These are phyloP conservation scores for Candida dubliniensis DNA, from an alignment of 1,139 yeast genomes.

Conservation along the genomic window DNA sequence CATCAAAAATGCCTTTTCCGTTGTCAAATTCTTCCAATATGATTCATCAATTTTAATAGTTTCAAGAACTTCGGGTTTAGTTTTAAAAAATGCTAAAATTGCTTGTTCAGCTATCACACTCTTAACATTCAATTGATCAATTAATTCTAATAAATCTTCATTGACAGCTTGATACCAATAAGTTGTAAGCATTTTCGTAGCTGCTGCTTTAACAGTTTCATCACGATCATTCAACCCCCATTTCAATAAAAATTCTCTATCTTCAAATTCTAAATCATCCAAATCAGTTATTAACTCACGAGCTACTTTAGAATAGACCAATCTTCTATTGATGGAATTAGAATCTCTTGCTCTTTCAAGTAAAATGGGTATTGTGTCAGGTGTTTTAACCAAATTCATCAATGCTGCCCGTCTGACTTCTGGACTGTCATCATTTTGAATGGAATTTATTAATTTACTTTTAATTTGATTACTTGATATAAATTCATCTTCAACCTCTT, in stretches of 20 bases:
- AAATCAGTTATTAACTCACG: constrained; percentile 66
- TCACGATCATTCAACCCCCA: constrained; percentile 94
- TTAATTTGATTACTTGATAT: constrained; percentile 33
- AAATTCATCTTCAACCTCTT: constrained; percentile 20
- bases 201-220: constrained; percentile 66
- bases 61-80: constrained; percentile 60
- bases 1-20: constrained; percentile 73
- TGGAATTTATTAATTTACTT: constrained; percentile 49
- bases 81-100: constrained; percentile 59
- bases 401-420: constrained; percentile 89
- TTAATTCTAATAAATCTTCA: constrained; percentile 68
- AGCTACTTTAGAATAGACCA: constrained; percentile 68
- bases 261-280: constrained; percentile 51
- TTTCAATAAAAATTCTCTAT: constrained; percentile 64
- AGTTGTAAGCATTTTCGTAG: constrained; percentile 64
- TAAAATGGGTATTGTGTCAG: constrained; percentile 55
- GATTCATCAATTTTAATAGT: constrained; percentile 57
- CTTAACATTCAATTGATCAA: constrained; percentile 66
- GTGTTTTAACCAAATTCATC: constrained; percentile 61
- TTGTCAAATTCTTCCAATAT: constrained; percentile 69
- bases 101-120: constrained; percentile 69
- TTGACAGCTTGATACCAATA: constrained; percentile 72
- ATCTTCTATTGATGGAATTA: constrained; percentile 68
- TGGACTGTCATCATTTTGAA: constrained; percentile 79
- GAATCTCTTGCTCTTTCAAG: constrained; percentile 83